Evolutionary conservation across 1,284 basidiomycete genomes (phyloP).

Genomic region (Heterobasidion annosum): DNA sequence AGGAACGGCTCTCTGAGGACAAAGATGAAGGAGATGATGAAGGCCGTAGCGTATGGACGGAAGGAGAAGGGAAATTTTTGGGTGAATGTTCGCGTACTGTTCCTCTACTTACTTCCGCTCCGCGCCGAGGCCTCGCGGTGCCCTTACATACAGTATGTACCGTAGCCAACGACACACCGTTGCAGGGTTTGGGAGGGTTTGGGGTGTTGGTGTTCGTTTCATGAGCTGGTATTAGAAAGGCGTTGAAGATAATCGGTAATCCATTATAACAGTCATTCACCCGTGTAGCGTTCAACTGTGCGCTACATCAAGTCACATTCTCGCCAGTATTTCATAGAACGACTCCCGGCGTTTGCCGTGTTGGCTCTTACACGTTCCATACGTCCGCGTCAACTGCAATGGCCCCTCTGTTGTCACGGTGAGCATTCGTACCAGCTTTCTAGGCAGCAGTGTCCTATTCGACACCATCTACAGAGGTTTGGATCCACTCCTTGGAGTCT

Average conservation of each 20-base stretch:
- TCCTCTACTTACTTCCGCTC: not conserved
- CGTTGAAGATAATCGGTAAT: too few species aligned
- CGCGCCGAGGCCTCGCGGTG: not conserved
- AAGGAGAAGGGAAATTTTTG: not conserved
- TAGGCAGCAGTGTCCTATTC: not conserved
- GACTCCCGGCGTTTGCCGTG: too few species aligned
- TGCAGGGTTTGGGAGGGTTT: too few species aligned
- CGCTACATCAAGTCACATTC: too few species aligned
- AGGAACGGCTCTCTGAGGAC: not conserved
- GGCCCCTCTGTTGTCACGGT: constrained; percentile 14
- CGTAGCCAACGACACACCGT: not conserved
- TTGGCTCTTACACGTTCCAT: too few species aligned
- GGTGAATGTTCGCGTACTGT: not conserved
- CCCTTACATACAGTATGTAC: not conserved
- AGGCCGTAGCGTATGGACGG: not conserved
- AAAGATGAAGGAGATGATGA: not conserved
- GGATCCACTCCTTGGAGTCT: constrained; percentile 72
- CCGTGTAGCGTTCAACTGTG: too few species aligned
- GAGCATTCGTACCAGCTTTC: constrained; percentile 1
- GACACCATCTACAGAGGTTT: constrained; percentile 31
- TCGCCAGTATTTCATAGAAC: too few species aligned
- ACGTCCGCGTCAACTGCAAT: too few species aligned
- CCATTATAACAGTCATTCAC: too few species aligned
- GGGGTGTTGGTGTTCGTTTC: too few species aligned
- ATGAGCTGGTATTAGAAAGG: too few species aligned